These are phyloP conservation scores for Heritiera littoralis DNA, from an alignment of 345 rosid species.

Conservation along the genomic window DNA sequence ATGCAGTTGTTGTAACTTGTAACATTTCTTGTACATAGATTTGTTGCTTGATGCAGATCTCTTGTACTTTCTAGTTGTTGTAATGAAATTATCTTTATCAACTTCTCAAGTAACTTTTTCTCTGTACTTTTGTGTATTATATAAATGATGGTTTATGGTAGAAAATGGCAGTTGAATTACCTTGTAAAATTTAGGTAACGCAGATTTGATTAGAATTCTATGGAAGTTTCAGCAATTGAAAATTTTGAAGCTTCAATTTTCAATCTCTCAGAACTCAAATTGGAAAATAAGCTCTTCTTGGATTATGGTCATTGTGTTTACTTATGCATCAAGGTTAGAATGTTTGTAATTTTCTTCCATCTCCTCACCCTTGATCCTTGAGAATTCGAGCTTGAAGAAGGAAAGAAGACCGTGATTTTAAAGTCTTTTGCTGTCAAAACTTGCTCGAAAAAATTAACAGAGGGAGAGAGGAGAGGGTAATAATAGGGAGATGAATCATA, in stretches of 20 bases:
- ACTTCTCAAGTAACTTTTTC: not conserved
- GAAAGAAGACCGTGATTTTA: too few species aligned
- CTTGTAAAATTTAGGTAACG: not conserved
- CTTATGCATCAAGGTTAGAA: too few species aligned
- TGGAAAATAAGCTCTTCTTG: too few species aligned
- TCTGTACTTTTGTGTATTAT: not conserved
- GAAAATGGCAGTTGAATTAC: not conserved
- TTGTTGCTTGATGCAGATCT: conserved; percentile 12
- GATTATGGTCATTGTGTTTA: too few species aligned
- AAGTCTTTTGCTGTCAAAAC: not conserved
- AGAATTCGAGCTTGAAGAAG: not conserved
- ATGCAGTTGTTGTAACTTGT: conserved; percentile 10
- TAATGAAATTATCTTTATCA: not conserved
- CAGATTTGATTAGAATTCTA: not conserved
- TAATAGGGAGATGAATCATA: not conserved
- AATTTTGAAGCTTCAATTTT: too few species aligned
- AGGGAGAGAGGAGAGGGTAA: conserved; percentile 8
- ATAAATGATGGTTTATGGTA: not conserved
- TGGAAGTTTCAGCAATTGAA: not conserved
- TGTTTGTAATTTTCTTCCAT: not conserved
- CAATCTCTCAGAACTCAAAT: too few species aligned
- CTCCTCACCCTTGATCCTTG: not conserved
- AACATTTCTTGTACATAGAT: conserved; percentile 14
- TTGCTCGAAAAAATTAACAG: not conserved
- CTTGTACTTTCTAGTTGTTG: not conserved